phyloP scores from a whole-genome alignment of 306 rosid species.

The Pachyrhizus erosus region DNA sequence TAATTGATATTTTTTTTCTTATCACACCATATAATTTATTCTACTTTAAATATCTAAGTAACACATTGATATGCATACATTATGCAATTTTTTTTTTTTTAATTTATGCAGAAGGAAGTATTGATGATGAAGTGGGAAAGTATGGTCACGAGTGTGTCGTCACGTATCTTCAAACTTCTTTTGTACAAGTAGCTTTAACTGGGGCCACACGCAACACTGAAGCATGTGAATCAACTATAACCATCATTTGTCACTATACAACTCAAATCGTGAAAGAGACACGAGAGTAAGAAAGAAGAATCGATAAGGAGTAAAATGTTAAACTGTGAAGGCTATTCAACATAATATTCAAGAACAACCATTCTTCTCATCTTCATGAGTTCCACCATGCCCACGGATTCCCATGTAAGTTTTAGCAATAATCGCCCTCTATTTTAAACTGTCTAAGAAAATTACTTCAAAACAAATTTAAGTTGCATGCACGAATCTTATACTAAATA shows the following conservation, averaged over 20 bases:
- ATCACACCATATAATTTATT: too few relatives aligned
- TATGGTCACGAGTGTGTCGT: background rate
- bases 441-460: background rate
- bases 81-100: too few relatives aligned
- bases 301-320: background rate
- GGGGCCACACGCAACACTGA: background rate
- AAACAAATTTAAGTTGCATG: too few relatives aligned
- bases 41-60: too few relatives aligned
- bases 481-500: too few relatives aligned
- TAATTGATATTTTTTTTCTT: too few relatives aligned
- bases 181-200: background rate
- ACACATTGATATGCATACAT: too few relatives aligned
- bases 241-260: background rate
- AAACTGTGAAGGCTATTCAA: background rate
- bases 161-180: background rate
- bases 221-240: background rate
- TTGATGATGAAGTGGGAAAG: background rate
- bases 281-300: background rate
- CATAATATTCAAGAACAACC: too few relatives aligned
- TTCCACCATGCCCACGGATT: background rate
- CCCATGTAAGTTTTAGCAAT: conserved; percentile 2
- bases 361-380: background rate
- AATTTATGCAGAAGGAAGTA: too few relatives aligned
- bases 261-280: background rate
- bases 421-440: background rate